Evolutionary conservation across 192 early-diverging fungal genomes (phyloP), one percentile per base, ranked within the genome.

Genomic region (Coemansia javaensis): DNA sequence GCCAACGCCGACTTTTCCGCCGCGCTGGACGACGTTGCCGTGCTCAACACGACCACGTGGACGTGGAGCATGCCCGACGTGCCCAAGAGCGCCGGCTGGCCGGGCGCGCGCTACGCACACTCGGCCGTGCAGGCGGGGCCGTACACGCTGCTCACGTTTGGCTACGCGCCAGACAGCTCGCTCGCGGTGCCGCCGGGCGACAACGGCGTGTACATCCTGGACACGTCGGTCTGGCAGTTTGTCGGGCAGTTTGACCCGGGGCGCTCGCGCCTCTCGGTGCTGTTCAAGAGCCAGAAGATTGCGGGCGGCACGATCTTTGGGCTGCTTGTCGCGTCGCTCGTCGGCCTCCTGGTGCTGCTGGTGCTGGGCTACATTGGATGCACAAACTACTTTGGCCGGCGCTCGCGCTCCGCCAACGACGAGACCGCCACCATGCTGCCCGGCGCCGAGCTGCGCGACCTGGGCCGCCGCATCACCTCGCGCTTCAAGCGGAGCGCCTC

Each of bases 41-140:
- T 77, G 14, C 56, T 77, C 8, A 47, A 77, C 28, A 77, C 59
- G 0, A 42, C 45, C 11, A 63, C 75, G 3, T 77, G 75, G 75
- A 32, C 23, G 4, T 77, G 75, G 75, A 35, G 38, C 3, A 37
- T 16, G 12, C 64, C 64, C 10, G 24, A 37, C 2, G 50, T 62
- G 0, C 21, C 32, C 8, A 47, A 40, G n/a, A n/a, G n/a, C n/a
- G n/a, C n/a, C n/a, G n/a, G n/a, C 22, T 46, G 52, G 1, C 64
- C 71, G 10, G 25, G 39, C 6, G 59, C 57, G 4, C 63, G 63
- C 23, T 74, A 59, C 53, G 71, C 53, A 16, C 71, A 74, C 41
- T 30, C 71, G 14, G 71, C 71, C 0, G 18, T 32, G 21, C 56
- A 60, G n/a, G 64, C 64, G 0, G 71, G 64, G 5, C 71, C 71